Conservation (phyloP, 768 basidiomycete species). For the Mycena olivaceomarginata region DNA sequence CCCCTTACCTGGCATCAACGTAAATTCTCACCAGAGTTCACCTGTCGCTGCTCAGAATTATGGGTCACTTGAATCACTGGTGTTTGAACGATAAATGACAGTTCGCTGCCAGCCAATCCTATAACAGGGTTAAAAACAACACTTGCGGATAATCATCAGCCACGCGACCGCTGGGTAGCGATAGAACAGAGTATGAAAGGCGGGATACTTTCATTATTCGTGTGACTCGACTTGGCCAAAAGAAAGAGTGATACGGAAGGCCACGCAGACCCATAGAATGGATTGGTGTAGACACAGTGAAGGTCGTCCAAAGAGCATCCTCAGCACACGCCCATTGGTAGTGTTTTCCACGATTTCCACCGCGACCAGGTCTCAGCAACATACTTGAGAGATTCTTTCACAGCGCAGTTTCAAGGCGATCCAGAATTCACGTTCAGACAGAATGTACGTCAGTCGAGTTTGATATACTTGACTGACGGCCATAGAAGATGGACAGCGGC, state of each 20-base stretch:
- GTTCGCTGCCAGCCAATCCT: too few species aligned
- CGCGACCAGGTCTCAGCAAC: background rate
- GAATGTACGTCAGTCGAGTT: slow-evolving; percentile 1
- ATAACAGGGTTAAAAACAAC: background rate
- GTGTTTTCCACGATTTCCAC: background rate
- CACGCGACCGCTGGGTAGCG: background rate
- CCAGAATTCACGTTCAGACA: slow-evolving; percentile 3
- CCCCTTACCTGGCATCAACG: too few species aligned
- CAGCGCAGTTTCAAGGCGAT: background rate
- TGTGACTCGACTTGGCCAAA: background rate
- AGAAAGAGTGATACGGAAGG: background rate
- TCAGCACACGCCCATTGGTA: background rate
- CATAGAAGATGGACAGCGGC: background rate
- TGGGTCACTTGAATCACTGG: too few species aligned
- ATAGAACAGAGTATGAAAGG: background rate
- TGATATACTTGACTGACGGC: background rate
- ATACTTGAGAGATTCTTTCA: slow-evolving; percentile 3
- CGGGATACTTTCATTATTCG: background rate
- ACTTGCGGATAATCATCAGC: background rate
- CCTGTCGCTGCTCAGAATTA: too few species aligned
- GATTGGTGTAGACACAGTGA: background rate
- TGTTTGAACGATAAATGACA: too few species aligned
- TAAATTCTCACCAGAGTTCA: too few species aligned
- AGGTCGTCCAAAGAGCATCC: slow-evolving; percentile 4
- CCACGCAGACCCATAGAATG: background rate